Conservation (phyloP, 1,139 yeast species). For the Magnusiomyces suaveolens region DNA sequence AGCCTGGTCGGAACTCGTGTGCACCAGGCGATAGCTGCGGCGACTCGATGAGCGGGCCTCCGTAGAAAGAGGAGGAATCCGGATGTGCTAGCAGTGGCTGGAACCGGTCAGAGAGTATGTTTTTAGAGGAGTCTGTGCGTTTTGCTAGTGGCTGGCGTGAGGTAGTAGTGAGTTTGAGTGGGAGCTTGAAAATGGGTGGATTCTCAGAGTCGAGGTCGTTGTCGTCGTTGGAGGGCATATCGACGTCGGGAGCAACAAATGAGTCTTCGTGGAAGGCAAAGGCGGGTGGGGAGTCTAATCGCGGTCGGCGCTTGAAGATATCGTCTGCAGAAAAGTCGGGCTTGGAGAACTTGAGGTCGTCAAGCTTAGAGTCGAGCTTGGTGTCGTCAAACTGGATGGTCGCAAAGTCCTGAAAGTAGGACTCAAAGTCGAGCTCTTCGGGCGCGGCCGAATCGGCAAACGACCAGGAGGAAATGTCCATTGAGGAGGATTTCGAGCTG, state of each 20-base stretch:
- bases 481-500: not conserved
- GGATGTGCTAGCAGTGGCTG: not conserved
- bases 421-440: not conserved
- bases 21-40: not conserved
- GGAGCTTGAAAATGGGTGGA: not conserved
- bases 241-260: not conserved
- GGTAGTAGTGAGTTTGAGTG: not conserved
- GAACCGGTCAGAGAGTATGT: not conserved
- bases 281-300: not conserved
- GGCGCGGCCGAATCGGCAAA: not conserved
- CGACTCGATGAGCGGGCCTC: not conserved
- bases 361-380: not conserved
- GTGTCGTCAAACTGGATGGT: not conserved
- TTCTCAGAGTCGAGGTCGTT: not conserved
- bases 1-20: not conserved
- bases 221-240: not conserved
- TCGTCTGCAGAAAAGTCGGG: not conserved
- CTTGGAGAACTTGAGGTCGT: not conserved
- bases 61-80: not conserved
- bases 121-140: not conserved
- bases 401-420: not conserved
- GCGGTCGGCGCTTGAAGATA: not conserved
- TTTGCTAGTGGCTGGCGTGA: not conserved
- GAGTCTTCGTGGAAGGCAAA: not conserved
- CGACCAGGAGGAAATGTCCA: slow-evolving; percentile 4